Conservation (phyloP, 139 green algal species). For the Micractinium conductrix region DNA sequence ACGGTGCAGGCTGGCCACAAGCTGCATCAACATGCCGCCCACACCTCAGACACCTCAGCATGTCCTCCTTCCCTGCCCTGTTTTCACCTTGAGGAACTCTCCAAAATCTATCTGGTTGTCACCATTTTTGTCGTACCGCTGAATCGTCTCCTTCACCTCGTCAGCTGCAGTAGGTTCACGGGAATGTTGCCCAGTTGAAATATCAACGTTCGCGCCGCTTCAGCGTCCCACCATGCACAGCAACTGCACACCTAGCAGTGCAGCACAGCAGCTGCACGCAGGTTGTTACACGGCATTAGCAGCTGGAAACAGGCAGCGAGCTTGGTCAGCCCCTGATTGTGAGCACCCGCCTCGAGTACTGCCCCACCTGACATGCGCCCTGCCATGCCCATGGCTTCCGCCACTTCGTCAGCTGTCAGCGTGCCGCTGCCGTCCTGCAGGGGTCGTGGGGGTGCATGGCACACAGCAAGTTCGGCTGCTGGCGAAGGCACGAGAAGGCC, state of each 20-base stretch:
- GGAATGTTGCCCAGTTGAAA: background rate
- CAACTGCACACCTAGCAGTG: background rate
- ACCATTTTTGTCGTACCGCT: conserved; percentile 47
- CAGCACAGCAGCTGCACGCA: background rate
- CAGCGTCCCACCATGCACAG: too few species aligned
- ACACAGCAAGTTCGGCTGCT: too few species aligned
- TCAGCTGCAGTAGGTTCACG: background rate
- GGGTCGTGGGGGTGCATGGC: background rate
- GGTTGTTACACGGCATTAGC: background rate
- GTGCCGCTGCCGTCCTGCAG: conserved; percentile 32
- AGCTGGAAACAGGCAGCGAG: background rate
- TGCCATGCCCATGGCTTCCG: conserved; percentile 16
- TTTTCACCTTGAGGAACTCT: conserved; percentile 28
- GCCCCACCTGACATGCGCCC: conserved; percentile 5
- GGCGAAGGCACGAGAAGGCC: too few species aligned
- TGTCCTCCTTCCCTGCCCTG: background rate
- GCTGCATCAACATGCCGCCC: background rate
- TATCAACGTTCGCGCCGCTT: too few species aligned
- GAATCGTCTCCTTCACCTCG: conserved; percentile 41
- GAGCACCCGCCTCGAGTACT: background rate
- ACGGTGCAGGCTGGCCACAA: background rate
- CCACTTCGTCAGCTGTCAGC: conserved; percentile 29
- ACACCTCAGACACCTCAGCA: background rate
- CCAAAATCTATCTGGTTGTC: conserved; percentile 55
- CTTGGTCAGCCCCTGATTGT: background rate